These are phyloP conservation scores for Penicillium longicatenatum DNA, from an alignment of 495 filamentous ascomycete species.

Conservation along the genomic window DNA sequence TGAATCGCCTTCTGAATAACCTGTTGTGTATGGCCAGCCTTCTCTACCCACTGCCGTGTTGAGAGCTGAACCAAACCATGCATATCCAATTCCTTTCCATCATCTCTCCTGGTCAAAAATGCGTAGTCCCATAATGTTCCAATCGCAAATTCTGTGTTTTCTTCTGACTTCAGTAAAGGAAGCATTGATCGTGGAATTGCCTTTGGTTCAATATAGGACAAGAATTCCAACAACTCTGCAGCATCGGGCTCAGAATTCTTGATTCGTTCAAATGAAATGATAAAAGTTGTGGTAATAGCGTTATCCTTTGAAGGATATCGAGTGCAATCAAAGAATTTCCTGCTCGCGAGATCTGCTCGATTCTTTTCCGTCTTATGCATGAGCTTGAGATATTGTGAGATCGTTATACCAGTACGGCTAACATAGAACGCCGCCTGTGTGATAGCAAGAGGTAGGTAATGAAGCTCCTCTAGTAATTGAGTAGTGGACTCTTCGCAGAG, in stretches of 20 bases:
- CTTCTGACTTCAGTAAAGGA: slow-evolving; percentile 14
- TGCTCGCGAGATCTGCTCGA: slow-evolving; percentile 35
- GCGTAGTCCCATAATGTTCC: slow-evolving; percentile 29
- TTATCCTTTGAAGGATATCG: slow-evolving; percentile 44
- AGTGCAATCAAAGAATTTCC: slow-evolving; percentile 45
- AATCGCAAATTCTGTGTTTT: slow-evolving; percentile 26
- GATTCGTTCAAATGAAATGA: slow-evolving; percentile 53
- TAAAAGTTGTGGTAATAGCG: slow-evolving; percentile 52
- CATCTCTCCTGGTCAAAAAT: slow-evolving; percentile 25
- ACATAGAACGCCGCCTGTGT: slow-evolving; percentile 37
- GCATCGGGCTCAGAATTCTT: slow-evolving; percentile 31
- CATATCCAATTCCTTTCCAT: slow-evolving; percentile 32
- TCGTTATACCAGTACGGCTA: slow-evolving; percentile 34
- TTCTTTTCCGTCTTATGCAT: slow-evolving; percentile 40
- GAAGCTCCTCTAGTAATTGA: slow-evolving; percentile 29
- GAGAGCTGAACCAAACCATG: slow-evolving; percentile 51
- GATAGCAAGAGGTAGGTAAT: slow-evolving; percentile 35
- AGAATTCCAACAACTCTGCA: slow-evolving; percentile 42
- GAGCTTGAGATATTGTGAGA: slow-evolving; percentile 44
- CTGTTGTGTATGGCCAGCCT: slow-evolving; percentile 12
- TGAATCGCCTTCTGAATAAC: slow-evolving; percentile 13
- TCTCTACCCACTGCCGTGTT: slow-evolving; percentile 33
- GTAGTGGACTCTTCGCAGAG: slow-evolving; percentile 10
- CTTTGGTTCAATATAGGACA: slow-evolving; percentile 46
- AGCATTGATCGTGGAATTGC: slow-evolving; percentile 32